Evolutionary conservation across 768 basidiomycete genomes (phyloP).

Genomic region (Amanita rubescens): DNA sequence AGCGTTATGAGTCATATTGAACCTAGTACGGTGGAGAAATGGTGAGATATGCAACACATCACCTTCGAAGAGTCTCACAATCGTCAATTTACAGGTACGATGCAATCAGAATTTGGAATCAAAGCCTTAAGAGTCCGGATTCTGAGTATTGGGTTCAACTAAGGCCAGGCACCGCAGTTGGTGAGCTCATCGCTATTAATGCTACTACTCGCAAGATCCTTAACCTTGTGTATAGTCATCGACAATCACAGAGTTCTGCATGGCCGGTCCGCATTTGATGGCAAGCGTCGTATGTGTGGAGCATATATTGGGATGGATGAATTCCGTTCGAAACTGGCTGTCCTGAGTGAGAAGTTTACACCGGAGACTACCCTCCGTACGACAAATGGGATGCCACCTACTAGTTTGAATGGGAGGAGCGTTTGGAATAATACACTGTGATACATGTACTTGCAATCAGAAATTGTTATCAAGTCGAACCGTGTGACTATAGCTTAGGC

Average conservation of each 20-base stretch:
- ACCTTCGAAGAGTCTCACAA: not conserved
- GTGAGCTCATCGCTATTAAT: conserved; percentile 33
- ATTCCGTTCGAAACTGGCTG: conserved; percentile 70
- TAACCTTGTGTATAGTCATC: conserved; percentile 47
- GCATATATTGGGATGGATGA: conserved; percentile 94
- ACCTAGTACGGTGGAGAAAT: conserved; percentile 60
- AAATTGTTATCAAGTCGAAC: no score
- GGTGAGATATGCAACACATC: conserved; percentile 33
- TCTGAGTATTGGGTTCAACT: conserved; percentile 92
- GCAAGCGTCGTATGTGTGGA: conserved; percentile 88
- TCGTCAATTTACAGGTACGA: conserved; percentile 48
- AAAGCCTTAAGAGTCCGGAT: conserved; percentile 65
- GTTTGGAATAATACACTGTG: conserved; percentile 55
- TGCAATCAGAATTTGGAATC: conserved; percentile 75
- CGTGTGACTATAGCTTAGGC: not conserved
- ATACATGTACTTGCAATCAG: conserved; percentile 7
- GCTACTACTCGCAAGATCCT: not conserved
- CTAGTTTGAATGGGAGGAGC: conserved; percentile 30
- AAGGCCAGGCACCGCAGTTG: conserved; percentile 77
- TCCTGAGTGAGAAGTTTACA: conserved; percentile 54
- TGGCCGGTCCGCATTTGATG: conserved; percentile 86
- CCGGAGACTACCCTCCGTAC: conserved; percentile 22
- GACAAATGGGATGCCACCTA: conserved; percentile 19
- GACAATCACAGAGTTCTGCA: conserved; percentile 94
- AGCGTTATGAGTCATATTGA: conserved; percentile 65